phyloP scores from a whole-genome alignment of 1,284 basidiomycete species.

The Spongispora temasekensis region DNA sequence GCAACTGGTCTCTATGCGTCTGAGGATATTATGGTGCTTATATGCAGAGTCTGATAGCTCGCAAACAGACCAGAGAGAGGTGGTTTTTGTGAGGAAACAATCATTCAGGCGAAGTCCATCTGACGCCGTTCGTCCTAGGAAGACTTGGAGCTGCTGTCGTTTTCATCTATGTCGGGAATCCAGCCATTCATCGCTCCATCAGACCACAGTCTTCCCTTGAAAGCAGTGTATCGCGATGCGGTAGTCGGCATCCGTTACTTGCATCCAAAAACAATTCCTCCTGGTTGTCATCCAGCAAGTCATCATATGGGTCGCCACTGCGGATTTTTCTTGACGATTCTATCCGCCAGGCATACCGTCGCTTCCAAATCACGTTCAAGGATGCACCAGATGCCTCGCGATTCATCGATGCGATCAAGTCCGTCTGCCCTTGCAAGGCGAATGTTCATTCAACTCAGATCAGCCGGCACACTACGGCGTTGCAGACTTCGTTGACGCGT shows the following conservation, averaged over 20 bases:
- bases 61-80: slow-evolving; percentile 49
- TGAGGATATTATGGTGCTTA: slow-evolving; percentile 66
- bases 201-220: slow-evolving; percentile 61
- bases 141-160: slow-evolving; percentile 68
- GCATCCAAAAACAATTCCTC: slow-evolving; percentile 43
- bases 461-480: slow-evolving; percentile 22
- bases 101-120: not conserved
- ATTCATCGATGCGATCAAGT: slow-evolving; percentile 62
- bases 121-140: slow-evolving; percentile 47
- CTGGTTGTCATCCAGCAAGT: slow-evolving; percentile 45
- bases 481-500: slow-evolving; percentile 17
- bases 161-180: slow-evolving; percentile 46
- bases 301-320: not conserved
- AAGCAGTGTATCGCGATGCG: slow-evolving; percentile 72
- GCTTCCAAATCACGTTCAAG: slow-evolving; percentile 72
- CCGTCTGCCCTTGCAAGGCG: slow-evolving; percentile 71
- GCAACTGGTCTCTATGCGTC: slow-evolving; percentile 58
- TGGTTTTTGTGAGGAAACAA: slow-evolving; percentile 65
- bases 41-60: slow-evolving; percentile 39
- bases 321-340: slow-evolving; percentile 8
- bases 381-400: slow-evolving; percentile 47
- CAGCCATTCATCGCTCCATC: slow-evolving; percentile 29
- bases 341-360: slow-evolving; percentile 54
- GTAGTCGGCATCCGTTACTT: slow-evolving; percentile 74
- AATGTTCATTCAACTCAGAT: slow-evolving; percentile 36